A percentile compares a stretch with the other conserved stretches of the same genome.
Conservation (phyloP, 2,329 filamentous ascomycete genomes). For the Neodidymelliopsis sp. region DNA sequence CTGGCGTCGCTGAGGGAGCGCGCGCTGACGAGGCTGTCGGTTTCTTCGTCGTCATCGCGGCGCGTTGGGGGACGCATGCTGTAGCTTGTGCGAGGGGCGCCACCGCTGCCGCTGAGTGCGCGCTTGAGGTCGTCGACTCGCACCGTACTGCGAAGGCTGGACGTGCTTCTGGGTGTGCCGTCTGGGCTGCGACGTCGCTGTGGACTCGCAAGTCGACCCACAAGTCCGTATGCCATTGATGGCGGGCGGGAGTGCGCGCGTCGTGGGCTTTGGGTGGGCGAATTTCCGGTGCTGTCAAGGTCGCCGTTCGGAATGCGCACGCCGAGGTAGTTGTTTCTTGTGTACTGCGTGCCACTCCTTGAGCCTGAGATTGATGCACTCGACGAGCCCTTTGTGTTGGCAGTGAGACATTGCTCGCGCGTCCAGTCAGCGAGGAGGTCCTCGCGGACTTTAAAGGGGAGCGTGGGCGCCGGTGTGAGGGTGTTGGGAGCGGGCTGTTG, state of each 20-base stretch:
- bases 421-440: conserved; percentile 83
- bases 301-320: conserved; percentile 59
- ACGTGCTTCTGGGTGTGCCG: conserved; percentile 44
- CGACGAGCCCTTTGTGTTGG: conserved; percentile 72
- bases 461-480: conserved; percentile 51
- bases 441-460: conserved; percentile 73
- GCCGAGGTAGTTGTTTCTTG: conserved; percentile 58
- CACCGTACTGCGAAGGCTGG: conserved; percentile 48
- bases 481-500: conserved; percentile 32
- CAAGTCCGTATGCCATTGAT: conserved; percentile 45
- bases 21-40: conserved; percentile 76
- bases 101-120: conserved; percentile 50
- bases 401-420: conserved; percentile 73
- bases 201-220: conserved; percentile 41
- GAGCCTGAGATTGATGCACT: conserved; percentile 80
- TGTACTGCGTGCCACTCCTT: conserved; percentile 55
- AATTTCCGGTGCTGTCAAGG: conserved; percentile 42
- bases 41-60: conserved; percentile 50
- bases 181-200: conserved; percentile 39
- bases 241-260: conserved; percentile 44
- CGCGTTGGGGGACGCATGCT: conserved; percentile 34
- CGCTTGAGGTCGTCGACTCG: conserved; percentile 57
- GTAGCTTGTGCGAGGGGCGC: conserved; percentile 41
- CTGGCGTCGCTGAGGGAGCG: conserved; percentile 73
- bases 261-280: conserved; percentile 41